Percentiles rank a stretch among this genome's conserved stretches.
Conservation (phyloP, 1,139 yeast genomes). For the Geotrichum siamense region DNA sequence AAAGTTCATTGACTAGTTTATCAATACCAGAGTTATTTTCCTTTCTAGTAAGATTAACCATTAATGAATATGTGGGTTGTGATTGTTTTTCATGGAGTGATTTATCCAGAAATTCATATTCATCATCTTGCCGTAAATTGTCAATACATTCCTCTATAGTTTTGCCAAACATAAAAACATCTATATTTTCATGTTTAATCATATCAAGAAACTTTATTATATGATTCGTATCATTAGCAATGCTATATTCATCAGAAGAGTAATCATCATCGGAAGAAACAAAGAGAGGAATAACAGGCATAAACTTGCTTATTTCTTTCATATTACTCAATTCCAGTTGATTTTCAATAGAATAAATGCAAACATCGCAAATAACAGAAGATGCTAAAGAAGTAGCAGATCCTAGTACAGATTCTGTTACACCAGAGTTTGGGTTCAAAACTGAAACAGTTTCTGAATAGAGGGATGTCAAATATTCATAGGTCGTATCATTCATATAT, state of each 20-base stretch:
- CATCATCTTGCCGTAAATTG: neutral
- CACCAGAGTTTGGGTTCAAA: slow-evolving; percentile 26
- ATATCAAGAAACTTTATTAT: slow-evolving; percentile 23
- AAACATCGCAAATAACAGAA: slow-evolving; percentile 31
- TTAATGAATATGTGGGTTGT: slow-evolving; percentile 3
- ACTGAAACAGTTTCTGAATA: slow-evolving; percentile 28
- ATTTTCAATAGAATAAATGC: slow-evolving; percentile 27
- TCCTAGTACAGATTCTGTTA: slow-evolving; percentile 24
- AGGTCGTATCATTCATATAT: slow-evolving; percentile 14
- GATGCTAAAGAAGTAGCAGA: slow-evolving; percentile 27
- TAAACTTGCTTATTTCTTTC: slow-evolving; percentile 22
- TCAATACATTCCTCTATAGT: slow-evolving; percentile 24
- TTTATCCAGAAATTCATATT: slow-evolving; percentile 10
- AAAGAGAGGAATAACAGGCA: slow-evolving; percentile 30
- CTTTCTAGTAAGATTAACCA: neutral
- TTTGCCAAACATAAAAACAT: slow-evolving; percentile 28
- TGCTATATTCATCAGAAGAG: slow-evolving; percentile 17
- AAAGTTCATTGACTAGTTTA: neutral
- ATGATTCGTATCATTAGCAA: slow-evolving; percentile 24
- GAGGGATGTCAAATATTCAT: slow-evolving; percentile 26
- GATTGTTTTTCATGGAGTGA: neutral
- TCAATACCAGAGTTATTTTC: neutral
- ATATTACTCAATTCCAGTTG: slow-evolving; percentile 27
- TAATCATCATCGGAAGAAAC: slow-evolving; percentile 28
- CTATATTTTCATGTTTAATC: slow-evolving; percentile 19